These are phyloP conservation scores for Simplicillium aogashimaense DNA, from an alignment of 2,329 filamentous ascomycete species.

Conservation along the genomic window DNA sequence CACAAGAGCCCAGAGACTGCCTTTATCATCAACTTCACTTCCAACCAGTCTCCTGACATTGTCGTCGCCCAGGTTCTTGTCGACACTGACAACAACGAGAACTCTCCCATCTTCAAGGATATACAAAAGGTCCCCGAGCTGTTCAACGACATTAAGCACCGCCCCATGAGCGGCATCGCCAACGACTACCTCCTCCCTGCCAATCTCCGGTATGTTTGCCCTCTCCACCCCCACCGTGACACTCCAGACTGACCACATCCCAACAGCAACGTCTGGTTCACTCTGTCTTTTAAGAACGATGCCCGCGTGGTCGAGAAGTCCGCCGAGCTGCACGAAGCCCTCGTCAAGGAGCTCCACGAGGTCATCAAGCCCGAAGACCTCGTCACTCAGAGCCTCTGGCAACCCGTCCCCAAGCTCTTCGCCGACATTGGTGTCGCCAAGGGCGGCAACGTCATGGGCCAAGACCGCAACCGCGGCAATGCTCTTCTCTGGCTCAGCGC, in stretches of 20 bases:
- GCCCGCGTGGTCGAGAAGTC: constrained; percentile 7
- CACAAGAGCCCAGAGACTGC: constrained; percentile 10
- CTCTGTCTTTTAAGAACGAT: constrained; percentile 10
- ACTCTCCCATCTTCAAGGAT: not conserved
- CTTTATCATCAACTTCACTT: constrained; percentile 11
- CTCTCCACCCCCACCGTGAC: not conserved
- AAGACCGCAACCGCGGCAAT: constrained; percentile 1
- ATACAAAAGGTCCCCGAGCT: constrained; percentile 3
- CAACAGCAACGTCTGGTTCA: constrained; percentile 4
- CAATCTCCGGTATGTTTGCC: constrained; percentile 2
- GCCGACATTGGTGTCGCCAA: constrained; percentile 4
- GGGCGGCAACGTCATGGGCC: constrained; percentile 9
- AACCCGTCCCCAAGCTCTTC: constrained; percentile 7
- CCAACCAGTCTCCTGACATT: constrained; percentile 7
- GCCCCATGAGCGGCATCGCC: constrained; percentile 5
- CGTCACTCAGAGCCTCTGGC: constrained; percentile 6
- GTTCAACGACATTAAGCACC: constrained; percentile 2
- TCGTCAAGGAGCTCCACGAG: constrained; percentile 4
- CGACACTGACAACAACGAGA: constrained; percentile 2
- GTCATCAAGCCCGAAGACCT: constrained; percentile 4
- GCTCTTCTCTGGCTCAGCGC: not conserved
- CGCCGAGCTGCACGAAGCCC: constrained; percentile 5
- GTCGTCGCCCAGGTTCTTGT: constrained; percentile 10
- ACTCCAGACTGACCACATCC: not conserved
- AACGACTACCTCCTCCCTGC: constrained; percentile 6